Evolutionary conservation across 2,329 filamentous ascomycete species (phyloP).

Genomic region (Drechslerella dactyloides): DNA sequence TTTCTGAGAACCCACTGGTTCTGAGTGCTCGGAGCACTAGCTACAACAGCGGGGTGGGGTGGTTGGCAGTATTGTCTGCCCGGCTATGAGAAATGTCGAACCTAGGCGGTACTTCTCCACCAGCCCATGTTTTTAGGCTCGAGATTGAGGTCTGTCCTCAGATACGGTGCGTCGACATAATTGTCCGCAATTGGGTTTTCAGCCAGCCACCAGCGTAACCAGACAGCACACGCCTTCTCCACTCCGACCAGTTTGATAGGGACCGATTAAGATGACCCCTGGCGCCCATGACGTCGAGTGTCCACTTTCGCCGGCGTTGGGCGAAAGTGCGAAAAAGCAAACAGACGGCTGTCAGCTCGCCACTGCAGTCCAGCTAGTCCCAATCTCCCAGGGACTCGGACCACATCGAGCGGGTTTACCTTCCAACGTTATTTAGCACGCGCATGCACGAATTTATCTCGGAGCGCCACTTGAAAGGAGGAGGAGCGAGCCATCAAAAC

Average conservation of each 20-base stretch:
- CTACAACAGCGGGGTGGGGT: too few species aligned
- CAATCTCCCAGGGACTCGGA: too few species aligned
- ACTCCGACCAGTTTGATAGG: constrained; percentile 34
- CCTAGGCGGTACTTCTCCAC: constrained; percentile 21
- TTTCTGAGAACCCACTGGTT: too few species aligned
- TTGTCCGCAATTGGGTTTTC: constrained; percentile 46
- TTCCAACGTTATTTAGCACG: too few species aligned
- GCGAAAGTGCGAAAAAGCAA: constrained; percentile 43
- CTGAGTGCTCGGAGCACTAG: too few species aligned
- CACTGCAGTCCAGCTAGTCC: background rate
- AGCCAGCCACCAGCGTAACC: constrained; percentile 51
- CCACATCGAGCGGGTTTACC: too few species aligned
- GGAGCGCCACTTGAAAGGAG: too few species aligned
- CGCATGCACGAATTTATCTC: too few species aligned
- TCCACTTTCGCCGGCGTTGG: constrained; percentile 44
- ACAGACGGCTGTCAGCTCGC: background rate
- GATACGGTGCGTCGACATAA: constrained; percentile 28
- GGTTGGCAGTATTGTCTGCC: too few species aligned
- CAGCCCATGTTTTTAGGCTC: background rate
- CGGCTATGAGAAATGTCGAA: background rate
- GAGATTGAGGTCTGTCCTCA: constrained; percentile 17
- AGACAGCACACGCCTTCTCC: constrained; percentile 47
- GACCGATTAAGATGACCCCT: constrained; percentile 34
- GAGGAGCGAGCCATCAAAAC: too few species aligned
- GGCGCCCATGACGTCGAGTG: constrained; percentile 47